phyloP scores from a whole-genome alignment of 495 filamentous ascomycete species.

The Endocarpon pusillum region DNA sequence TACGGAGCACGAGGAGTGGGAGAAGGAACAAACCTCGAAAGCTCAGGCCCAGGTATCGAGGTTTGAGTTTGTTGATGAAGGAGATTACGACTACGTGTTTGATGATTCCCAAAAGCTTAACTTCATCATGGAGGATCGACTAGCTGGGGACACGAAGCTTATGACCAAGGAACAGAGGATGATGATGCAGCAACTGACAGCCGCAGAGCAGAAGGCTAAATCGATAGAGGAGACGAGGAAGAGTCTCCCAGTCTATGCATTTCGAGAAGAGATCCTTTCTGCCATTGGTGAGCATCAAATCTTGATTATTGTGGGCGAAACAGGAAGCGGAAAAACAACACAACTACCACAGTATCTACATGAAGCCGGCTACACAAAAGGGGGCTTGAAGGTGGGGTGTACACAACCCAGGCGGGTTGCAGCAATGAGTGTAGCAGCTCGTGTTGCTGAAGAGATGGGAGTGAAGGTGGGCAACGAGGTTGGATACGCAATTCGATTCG shows the following conservation, averaged over 20 bases:
- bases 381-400: constrained; percentile 38
- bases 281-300: constrained; percentile 65
- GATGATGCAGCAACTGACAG: constrained; percentile 64
- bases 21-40: constrained; percentile 75
- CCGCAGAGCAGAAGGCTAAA: constrained; percentile 67
- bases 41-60: constrained; percentile 73
- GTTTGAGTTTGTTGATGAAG: constrained; percentile 59
- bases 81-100: constrained; percentile 87
- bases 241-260: constrained; percentile 77
- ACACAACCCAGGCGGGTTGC: constrained; percentile 88
- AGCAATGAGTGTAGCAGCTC: constrained; percentile 86
- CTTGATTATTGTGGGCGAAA: constrained; percentile 75
- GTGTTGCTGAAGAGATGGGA: constrained; percentile 90
- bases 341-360: constrained; percentile 81
- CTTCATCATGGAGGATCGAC: constrained; percentile 59
- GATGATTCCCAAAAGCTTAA: constrained; percentile 79
- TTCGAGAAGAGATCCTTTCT: constrained; percentile 58
- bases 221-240: constrained; percentile 86
- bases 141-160: constrained; percentile 48
- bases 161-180: constrained; percentile 63
- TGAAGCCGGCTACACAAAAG: constrained; percentile 71
- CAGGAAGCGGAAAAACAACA: constrained; percentile 77
- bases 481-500: constrained; percentile 90
- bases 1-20: constrained; percentile 94
- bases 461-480: constrained; percentile 83